phyloP scores from a whole-genome alignment of 345 rosid genomes.

The Arabidopsis suecica region DNA sequence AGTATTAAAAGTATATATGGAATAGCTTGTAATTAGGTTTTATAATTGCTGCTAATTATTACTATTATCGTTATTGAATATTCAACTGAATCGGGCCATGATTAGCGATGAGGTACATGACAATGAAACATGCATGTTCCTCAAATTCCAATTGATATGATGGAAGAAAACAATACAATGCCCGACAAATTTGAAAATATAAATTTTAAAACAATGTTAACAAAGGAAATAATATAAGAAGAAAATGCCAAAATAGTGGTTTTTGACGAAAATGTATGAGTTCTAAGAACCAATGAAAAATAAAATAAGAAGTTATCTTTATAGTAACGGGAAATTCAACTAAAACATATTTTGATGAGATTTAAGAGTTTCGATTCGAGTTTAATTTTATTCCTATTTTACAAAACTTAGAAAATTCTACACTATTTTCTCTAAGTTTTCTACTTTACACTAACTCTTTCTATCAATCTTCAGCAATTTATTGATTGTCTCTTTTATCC shows the following conservation, averaged over 20 bases:
- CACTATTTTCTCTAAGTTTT: not conserved
- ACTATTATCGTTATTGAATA: not conserved
- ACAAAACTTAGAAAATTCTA: not conserved
- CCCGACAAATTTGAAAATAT: constrained; percentile 7
- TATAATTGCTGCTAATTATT: not conserved
- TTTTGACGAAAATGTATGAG: constrained; percentile 3
- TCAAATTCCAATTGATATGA: constrained; percentile 7
- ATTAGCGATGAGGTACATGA: constrained; percentile 25
- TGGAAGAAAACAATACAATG: constrained; percentile 7
- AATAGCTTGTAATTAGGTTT: not conserved
- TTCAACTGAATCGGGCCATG: constrained; percentile 32
- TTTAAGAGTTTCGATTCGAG: too few relatives aligned
- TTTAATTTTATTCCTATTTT: not conserved
- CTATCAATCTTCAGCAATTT: not conserved
- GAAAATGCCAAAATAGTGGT: constrained; percentile 15
- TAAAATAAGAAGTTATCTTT: not conserved
- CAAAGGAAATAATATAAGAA: not conserved
- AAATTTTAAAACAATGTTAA: not conserved
- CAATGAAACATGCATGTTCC: constrained; percentile 25
- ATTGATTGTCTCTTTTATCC: not conserved
- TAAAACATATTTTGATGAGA: too few relatives aligned
- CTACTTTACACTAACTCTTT: not conserved
- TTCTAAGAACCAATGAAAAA: constrained; percentile 8
- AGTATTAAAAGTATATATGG: not conserved
- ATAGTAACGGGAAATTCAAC: too few relatives aligned